A percentile compares a stretch with the other conserved stretches of the same genome.
Conservation (phyloP, 495 filamentous ascomycete species). For the Pseudevernia furfuracea region DNA sequence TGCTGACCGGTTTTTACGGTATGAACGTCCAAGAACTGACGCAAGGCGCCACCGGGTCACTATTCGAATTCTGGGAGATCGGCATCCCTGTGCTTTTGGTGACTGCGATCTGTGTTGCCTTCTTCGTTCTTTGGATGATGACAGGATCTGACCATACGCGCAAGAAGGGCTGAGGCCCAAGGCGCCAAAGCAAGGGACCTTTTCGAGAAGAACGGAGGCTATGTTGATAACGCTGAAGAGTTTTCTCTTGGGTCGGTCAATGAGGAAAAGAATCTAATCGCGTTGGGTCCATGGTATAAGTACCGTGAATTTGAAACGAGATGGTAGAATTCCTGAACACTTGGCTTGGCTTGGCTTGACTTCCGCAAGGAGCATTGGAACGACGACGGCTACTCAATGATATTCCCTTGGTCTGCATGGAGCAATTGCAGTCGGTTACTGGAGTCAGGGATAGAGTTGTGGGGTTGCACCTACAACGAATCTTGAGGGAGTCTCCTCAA, state of each 20-base stretch:
- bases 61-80: slow-evolving; percentile 21
- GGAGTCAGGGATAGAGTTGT: too few relatives aligned
- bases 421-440: too few relatives aligned
- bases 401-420: too few relatives aligned
- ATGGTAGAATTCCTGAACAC: background rate
- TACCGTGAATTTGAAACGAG: background rate
- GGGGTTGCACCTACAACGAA: too few relatives aligned
- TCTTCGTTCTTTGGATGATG: slow-evolving; percentile 13
- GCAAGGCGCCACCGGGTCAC: slow-evolving; percentile 3
- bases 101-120: background rate
- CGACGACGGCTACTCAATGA: background rate
- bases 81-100: slow-evolving; percentile 15
- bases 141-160: background rate
- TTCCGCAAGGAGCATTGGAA: background rate
- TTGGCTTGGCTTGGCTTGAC: background rate
- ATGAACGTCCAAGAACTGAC: slow-evolving; percentile 20
- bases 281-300: background rate
- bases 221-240: background rate
- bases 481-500: too few relatives aligned
- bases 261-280: background rate
- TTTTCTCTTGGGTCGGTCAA: background rate
- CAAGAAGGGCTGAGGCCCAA: background rate
- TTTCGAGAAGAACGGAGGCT: background rate
- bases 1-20: slow-evolving; percentile 20
- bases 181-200: background rate